Percentiles rank a stretch among this genome's conserved stretches.
These are phyloP conservation scores for Gyromitra esculenta DNA, from an alignment of 2,329 filamentous ascomycete genomes.

Conservation along the genomic window DNA sequence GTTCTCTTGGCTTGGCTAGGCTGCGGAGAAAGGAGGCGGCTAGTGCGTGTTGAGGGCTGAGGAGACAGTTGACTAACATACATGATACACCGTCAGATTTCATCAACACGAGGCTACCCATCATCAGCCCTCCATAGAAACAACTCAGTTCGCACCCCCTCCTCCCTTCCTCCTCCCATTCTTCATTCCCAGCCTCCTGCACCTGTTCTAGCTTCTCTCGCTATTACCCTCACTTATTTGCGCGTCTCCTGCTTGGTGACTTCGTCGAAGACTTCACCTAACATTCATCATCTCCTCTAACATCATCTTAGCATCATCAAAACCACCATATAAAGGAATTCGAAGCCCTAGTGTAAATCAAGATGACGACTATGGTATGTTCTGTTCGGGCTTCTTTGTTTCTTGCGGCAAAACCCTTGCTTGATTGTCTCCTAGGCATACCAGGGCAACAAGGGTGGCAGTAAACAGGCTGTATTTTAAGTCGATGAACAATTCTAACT, in stretches of 20 bases:
- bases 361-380: constrained; percentile 56
- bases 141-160: constrained; percentile 47
- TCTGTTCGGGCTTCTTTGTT: constrained; percentile 20
- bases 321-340: constrained; percentile 39
- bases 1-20: constrained; percentile 51
- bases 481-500: constrained; percentile 40
- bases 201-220: constrained; percentile 10
- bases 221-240: constrained; percentile 26
- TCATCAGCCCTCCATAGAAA: constrained; percentile 46
- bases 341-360: constrained; percentile 20
- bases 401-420: constrained; percentile 4
- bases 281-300: constrained; percentile 29
- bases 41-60: constrained; percentile 49
- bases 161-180: neutral
- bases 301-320: constrained; percentile 20
- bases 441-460: constrained; percentile 24
- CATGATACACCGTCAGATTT: constrained; percentile 40
- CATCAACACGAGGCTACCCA: constrained; percentile 49
- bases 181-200: constrained; percentile 13
- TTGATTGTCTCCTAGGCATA: neutral
- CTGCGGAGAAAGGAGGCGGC: constrained; percentile 53
- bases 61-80: constrained; percentile 47
- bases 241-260: constrained; percentile 22
- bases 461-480: neutral
- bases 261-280: constrained; percentile 17